Conservation (phyloP, 306 rosid genomes). For the Glycine soja region DNA sequence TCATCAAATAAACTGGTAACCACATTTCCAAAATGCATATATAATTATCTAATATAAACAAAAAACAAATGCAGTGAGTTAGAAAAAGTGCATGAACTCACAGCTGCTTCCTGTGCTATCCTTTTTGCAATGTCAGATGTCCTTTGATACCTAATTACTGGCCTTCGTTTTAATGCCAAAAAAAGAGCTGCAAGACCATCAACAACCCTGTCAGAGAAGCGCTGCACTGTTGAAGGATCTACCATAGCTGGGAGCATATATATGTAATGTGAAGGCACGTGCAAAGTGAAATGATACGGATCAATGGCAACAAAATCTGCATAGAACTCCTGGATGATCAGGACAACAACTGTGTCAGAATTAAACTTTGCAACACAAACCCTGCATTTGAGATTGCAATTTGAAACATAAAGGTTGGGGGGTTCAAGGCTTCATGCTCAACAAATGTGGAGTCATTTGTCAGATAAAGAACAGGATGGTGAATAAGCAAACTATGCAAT, state of each 20-base stretch:
- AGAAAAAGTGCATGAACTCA: conserved; percentile 51
- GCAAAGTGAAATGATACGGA: conserved; percentile 89
- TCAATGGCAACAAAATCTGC: conserved; percentile 87
- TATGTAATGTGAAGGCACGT: conserved; percentile 71
- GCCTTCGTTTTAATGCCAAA: conserved; percentile 87
- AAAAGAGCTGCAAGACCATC: conserved; percentile 91
- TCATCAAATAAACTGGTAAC: conserved; percentile 28
- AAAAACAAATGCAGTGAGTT: not conserved
- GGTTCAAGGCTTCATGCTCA: conserved; percentile 23
- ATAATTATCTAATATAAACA: conserved; percentile 28
- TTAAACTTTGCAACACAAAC: conserved; percentile 38
- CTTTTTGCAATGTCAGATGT: conserved; percentile 90
- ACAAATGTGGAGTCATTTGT: conserved; percentile 16
- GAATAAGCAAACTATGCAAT: not conserved
- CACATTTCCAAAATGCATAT: conserved; percentile 16
- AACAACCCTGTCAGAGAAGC: conserved; percentile 77
- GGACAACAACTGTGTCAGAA: conserved; percentile 46
- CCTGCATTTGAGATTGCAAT: conserved; percentile 38
- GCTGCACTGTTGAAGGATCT: conserved; percentile 75
- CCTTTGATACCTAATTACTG: conserved; percentile 89
- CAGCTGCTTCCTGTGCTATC: conserved; percentile 88
- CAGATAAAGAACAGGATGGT: conserved; percentile 27
- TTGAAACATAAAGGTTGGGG: conserved; percentile 15
- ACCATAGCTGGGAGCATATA: conserved; percentile 96
- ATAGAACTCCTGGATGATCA: conserved; percentile 84